Evolutionary conservation across 257 asterid genomes (phyloP), one percentile per base, ranked within the genome.

Genomic region (Nicotiana sylvestris): DNA sequence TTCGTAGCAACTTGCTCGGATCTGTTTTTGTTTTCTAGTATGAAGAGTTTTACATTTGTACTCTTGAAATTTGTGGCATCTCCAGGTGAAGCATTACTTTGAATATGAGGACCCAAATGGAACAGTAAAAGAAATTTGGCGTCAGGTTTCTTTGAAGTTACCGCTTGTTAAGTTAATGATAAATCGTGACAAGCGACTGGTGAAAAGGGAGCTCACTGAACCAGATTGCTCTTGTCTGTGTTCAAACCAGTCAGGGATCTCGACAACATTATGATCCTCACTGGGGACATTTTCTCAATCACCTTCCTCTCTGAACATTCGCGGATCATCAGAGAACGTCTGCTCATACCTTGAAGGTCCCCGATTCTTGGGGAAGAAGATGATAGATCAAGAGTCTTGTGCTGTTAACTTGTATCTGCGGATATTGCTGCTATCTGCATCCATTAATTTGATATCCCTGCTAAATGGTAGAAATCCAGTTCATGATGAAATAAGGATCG

Each of bases 21-120:
- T 25, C 67, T 76, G 10, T 62, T 32, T 5, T 43, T 32, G 69
- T 57, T 67, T 37, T 43, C 30, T 60, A 72, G 68, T 33, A 12
- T 39, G 9, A 66, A 9, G n/a, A 21, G 29, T 43, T 35, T 27
- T 78, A 5, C 49, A 4, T 74, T 76, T 29, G 68, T 21, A 37
- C 82, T 46, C 21, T 6, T 69, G 39, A 68, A 60, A 25, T 60
- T 70, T 84, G 32, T 46, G 62, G 68, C 15, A 9, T 29, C 66
- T 85, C 68, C 95, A 96, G 99, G 98, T 93, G 81, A 90, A 92
- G 76, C 92, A 90, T 85, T 94, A 91, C 87, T 96, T 92, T 27
- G 98, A 93, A 85, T 96, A 94, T 6, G 98, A 94, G 65, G 96
- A 96, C 87, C 95, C 95, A 65, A 82, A 93, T 74, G 99, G 99